phyloP scores from a whole-genome alignment of 805 yeast genomes.

The Schwanniomyces vanrijiae region DNA sequence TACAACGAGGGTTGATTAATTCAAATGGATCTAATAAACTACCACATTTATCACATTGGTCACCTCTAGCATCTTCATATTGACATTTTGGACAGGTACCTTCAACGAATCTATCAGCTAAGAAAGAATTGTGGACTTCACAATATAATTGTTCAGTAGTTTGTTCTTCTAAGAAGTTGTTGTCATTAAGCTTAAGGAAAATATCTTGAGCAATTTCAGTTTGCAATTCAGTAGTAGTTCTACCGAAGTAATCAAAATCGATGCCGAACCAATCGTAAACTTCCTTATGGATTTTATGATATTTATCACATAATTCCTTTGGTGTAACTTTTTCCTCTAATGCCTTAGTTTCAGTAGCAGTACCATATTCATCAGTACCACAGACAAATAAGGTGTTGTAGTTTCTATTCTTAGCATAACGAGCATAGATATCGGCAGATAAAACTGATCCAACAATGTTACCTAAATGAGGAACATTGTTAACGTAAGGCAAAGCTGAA shows the following conservation, averaged over 20 bases:
- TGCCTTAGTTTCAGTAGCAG: constrained; percentile 99
- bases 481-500: constrained; percentile 96
- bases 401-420: constrained; percentile 87
- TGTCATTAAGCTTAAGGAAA: constrained; percentile 71
- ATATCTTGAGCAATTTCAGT: constrained; percentile 96
- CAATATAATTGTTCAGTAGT: constrained; percentile 89
- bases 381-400: constrained; percentile 84
- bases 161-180: constrained; percentile 82
- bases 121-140: constrained; percentile 82
- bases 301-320: constrained; percentile 84
- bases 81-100: constrained; percentile 96
- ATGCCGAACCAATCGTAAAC: constrained; percentile 97
- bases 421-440: constrained; percentile 89
- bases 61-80: constrained; percentile 98
- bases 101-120: constrained; percentile 96
- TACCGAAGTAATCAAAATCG: constrained; percentile 92
- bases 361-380: constrained; percentile 99
- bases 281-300: constrained; percentile 78
- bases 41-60: constrained; percentile 98
- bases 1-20: constrained; percentile 92
- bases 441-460: constrained; percentile 94
- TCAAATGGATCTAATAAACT: constrained; percentile 86
- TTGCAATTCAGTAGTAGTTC: constrained; percentile 90
- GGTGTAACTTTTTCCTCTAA: constrained; percentile 92
- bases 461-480: constrained; percentile 98